Conservation (phyloP, 2,329 filamentous ascomycete species). For the Ophiostoma pallidulum region DNA sequence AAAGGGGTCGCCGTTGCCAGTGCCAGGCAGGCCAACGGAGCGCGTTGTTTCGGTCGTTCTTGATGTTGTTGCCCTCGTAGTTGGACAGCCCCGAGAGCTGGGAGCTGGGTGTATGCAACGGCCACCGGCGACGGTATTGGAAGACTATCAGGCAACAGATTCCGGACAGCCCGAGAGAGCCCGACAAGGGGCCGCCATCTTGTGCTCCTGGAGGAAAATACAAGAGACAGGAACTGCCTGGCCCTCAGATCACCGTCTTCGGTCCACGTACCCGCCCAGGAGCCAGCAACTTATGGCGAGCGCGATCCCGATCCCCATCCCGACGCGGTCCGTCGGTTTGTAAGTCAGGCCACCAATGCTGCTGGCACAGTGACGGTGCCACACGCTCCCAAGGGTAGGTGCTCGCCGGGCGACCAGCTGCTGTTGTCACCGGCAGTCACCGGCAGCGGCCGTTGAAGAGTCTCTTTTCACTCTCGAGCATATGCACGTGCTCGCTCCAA, state of each 20-base stretch:
- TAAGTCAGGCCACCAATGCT: slow-evolving; percentile 76
- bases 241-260: slow-evolving; percentile 34
- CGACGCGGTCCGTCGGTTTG: slow-evolving; percentile 75
- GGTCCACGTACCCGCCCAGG: slow-evolving; percentile 81
- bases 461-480: slow-evolving; percentile 37
- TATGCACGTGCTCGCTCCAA: slow-evolving; percentile 61
- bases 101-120: slow-evolving; percentile 29
- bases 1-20: slow-evolving; percentile 86
- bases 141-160: slow-evolving; percentile 50
- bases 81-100: too few species aligned
- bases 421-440: not conserved
- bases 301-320: too few species aligned
- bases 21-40: slow-evolving; percentile 58
- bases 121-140: slow-evolving; percentile 30
- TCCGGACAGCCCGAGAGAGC: slow-evolving; percentile 34
- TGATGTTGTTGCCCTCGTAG: not conserved
- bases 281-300: too few species aligned
- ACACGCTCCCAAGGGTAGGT: slow-evolving; percentile 73
- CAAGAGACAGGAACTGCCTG: slow-evolving; percentile 1
- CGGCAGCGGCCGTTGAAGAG: too few species aligned
- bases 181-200: slow-evolving; percentile 30
- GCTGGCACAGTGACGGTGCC: slow-evolving; percentile 65
- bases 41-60: slow-evolving; percentile 31
- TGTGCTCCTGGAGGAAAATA: too few species aligned
- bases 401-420: slow-evolving; percentile 29